Evolutionary conservation across 352 stramenopile species (phyloP).

Genomic region (Phytophthora ramorum): DNA sequence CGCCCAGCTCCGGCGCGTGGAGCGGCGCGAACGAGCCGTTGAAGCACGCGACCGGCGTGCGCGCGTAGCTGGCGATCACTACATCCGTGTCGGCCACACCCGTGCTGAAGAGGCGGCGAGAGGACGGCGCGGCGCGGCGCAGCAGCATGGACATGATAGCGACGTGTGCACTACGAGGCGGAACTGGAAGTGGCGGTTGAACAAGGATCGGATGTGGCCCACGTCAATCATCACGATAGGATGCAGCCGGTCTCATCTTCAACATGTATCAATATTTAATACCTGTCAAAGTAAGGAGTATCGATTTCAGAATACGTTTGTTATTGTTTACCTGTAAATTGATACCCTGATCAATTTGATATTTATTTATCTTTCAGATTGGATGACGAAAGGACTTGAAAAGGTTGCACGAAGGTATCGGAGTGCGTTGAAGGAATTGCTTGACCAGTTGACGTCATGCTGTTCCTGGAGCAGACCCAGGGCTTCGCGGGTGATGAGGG

Average conservation of each 20-base stretch:
- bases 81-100: constrained; percentile 79
- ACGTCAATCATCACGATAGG: constrained; percentile 37
- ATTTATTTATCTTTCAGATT: not conserved
- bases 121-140: constrained; percentile 15
- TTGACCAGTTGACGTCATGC: constrained; percentile 46
- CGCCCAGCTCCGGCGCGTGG: constrained; percentile 91
- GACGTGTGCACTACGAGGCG: not conserved
- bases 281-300: not conserved
- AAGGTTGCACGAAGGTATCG: constrained; percentile 14
- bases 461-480: constrained; percentile 85
- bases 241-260: constrained; percentile 27
- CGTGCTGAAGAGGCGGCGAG: constrained; percentile 72
- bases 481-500: constrained; percentile 50
- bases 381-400: not conserved
- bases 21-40: constrained; percentile 91
- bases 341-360: not conserved
- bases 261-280: constrained; percentile 1
- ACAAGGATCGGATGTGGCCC: not conserved
- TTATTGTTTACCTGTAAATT: not conserved
- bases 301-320: not conserved
- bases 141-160: constrained; percentile 8
- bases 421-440: constrained; percentile 1
- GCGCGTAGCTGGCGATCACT: constrained; percentile 95
- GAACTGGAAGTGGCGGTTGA: constrained; percentile 17
- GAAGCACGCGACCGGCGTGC: constrained; percentile 98